Evolutionary conservation across 225 moss, liverwort and hornwort species (phyloP).

Genomic region (Bryum argenteum): DNA sequence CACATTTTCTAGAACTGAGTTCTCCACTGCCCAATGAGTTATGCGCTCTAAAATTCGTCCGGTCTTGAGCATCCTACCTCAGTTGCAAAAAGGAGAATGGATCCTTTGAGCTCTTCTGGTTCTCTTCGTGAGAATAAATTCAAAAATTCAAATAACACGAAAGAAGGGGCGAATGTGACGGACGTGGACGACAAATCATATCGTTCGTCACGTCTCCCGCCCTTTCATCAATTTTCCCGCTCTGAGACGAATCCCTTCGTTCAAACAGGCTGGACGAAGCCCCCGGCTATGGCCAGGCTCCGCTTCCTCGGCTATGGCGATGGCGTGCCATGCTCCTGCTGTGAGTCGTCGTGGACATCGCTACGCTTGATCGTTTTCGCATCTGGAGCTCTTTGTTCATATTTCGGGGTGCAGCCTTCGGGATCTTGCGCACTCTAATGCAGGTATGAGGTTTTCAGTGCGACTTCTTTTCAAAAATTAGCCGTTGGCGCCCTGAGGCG

Average conservation of each 20-base stretch:
- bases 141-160: not conserved
- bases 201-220: constrained; percentile 47
- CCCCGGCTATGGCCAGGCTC: constrained; percentile 41
- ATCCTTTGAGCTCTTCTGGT: no score
- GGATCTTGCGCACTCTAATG: constrained; percentile 14
- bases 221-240: constrained; percentile 53
- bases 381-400: not conserved
- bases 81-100: no score
- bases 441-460: constrained; percentile 19
- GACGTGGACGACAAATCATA: constrained; percentile 19
- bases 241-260: constrained; percentile 26
- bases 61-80: no score
- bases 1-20: no score
- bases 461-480: constrained; percentile 33
- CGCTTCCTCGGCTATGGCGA: constrained; percentile 39
- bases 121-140: no score
- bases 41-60: no score
- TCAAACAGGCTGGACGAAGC: constrained; percentile 48
- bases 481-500: constrained; percentile 30
- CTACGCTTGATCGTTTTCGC: constrained; percentile 7
- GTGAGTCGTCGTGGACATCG: not conserved
- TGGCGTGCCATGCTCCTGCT: constrained; percentile 23
- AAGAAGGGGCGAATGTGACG: not conserved
- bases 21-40: no score
- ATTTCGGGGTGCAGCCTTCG: not conserved